These are phyloP conservation scores for Camelina sativa DNA, from an alignment of 345 rosid species.

Conservation along the genomic window DNA sequence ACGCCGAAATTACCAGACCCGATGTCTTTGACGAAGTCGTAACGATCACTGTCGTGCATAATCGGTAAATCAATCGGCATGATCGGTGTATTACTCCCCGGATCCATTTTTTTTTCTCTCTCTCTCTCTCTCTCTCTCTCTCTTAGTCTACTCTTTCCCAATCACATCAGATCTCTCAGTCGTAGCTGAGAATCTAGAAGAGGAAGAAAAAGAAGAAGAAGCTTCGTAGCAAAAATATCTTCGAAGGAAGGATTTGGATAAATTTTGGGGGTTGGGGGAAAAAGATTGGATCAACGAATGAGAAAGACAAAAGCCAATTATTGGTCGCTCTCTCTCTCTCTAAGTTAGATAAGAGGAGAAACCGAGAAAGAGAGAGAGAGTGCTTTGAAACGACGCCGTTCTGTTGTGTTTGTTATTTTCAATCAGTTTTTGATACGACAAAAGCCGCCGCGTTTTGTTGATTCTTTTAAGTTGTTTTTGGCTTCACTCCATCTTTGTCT, in stretches of 20 bases:
- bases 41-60: conserved; percentile 92
- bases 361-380: too few species aligned
- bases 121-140: too few species aligned
- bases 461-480: too few species aligned
- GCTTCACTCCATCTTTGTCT: too few species aligned
- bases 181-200: conserved; percentile 6
- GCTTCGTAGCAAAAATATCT: conserved; percentile 38
- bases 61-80: conserved; percentile 85
- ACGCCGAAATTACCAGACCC: conserved; percentile 94
- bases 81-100: conserved; percentile 34
- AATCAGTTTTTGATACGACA: conserved; percentile 23
- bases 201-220: conserved; percentile 1
- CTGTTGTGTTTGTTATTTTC: not conserved
- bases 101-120: conserved; percentile 48
- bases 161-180: conserved; percentile 31
- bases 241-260: not conserved
- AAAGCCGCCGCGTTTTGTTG: conserved; percentile 33
- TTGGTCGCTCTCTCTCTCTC: conserved; percentile 36
- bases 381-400: conserved; percentile 7
- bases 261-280: conserved; percentile 19
- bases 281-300: conserved; percentile 15
- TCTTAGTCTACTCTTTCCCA: not conserved
- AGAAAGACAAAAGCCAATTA: conserved; percentile 21
- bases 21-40: conserved; percentile 87
- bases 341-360: conserved; percentile 22